A percentile compares a stretch with the other conserved stretches of the same genome.
These are phyloP conservation scores for Globisporangium heterothallicum DNA, from an alignment of 352 stramenopile genomes.

Conservation along the genomic window DNA sequence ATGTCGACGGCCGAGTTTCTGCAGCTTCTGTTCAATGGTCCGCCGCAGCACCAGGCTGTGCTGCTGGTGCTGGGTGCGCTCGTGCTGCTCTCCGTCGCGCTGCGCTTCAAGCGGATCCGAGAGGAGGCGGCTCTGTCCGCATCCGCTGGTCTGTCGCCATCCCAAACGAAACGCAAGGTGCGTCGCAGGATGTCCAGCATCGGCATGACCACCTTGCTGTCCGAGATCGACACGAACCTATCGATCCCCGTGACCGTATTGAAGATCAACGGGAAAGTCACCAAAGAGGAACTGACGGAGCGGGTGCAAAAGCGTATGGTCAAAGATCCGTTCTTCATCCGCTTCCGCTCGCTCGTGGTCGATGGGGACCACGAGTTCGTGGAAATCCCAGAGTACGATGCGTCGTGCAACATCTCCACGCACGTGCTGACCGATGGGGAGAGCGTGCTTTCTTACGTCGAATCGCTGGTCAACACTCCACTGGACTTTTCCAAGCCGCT, in stretches of 20 bases:
- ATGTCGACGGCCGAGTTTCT: constrained; percentile 4
- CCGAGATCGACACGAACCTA: constrained; percentile 69
- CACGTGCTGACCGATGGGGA: constrained; percentile 49
- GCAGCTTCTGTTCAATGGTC: constrained; percentile 11
- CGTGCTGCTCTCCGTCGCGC: constrained; percentile 13
- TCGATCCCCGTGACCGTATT: constrained; percentile 71
- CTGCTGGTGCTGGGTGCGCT: constrained; percentile 14
- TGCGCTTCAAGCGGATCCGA: constrained; percentile 10
- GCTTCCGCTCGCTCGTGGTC: constrained; percentile 62
- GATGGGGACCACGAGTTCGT: constrained; percentile 46
- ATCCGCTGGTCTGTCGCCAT: constrained; percentile 3
- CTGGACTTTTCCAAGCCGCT: constrained; percentile 65
- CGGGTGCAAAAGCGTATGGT: constrained; percentile 46
- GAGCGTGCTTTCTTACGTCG: constrained; percentile 55
- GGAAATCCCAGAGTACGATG: constrained; percentile 53
- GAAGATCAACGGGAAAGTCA: constrained; percentile 43
- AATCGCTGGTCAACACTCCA: constrained; percentile 65
- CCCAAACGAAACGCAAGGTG: constrained; percentile 24
- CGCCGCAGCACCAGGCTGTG: constrained; percentile 13
- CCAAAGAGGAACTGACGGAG: constrained; percentile 35
- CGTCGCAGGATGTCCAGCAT: constrained; percentile 64
- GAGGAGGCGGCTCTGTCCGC: constrained; percentile 6
- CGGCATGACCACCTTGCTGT: constrained; percentile 61
- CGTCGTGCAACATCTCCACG: constrained; percentile 40
- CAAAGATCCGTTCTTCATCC: constrained; percentile 57